Percentiles rank a stretch among this genome's conserved stretches.
Evolutionary conservation across 495 filamentous ascomycete species (phyloP).

Genomic region (Penicillium paradoxum): DNA sequence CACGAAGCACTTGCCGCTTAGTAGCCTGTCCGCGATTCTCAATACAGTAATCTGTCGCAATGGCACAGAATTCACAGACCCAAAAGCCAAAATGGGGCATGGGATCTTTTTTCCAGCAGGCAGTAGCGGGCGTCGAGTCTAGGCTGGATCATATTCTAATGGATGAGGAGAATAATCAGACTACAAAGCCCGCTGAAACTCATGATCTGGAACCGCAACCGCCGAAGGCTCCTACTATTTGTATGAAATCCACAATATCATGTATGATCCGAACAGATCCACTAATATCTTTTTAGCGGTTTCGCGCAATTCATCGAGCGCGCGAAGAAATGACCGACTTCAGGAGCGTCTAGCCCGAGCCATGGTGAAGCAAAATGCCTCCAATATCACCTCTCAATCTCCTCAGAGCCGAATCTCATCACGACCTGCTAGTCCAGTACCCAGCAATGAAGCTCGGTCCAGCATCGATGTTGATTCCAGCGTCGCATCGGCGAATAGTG

Average conservation of each 20-base stretch:
- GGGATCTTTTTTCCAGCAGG: constrained; percentile 82
- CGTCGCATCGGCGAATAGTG: constrained; percentile 16
- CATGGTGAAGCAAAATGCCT: constrained; percentile 43
- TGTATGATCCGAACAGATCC: not conserved
- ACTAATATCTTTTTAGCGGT: constrained; percentile 36
- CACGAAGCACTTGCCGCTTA: constrained; percentile 19
- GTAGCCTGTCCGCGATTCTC: constrained; percentile 7
- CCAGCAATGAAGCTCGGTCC: constrained; percentile 31
- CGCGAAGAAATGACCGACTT: constrained; percentile 66
- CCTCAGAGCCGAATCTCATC: constrained; percentile 31
- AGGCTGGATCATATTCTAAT: constrained; percentile 87
- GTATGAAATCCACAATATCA: constrained; percentile 9
- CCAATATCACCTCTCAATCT: constrained; percentile 27
- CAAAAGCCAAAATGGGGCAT: constrained; percentile 43
- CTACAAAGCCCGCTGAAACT: constrained; percentile 21
- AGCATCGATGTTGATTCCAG: constrained; percentile 37
- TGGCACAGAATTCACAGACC: constrained; percentile 36
- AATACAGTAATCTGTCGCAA: constrained; percentile 15
- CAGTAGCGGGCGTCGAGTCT: constrained; percentile 90
- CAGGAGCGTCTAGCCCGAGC: constrained; percentile 80
- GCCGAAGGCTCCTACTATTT: constrained; percentile 16
- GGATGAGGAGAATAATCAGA: constrained; percentile 56
- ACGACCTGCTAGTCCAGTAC: constrained; percentile 32
- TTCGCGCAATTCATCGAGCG: constrained; percentile 48
- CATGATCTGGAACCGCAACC: constrained; percentile 12